phyloP scores from a whole-genome alignment of 139 green algal species.

The Chlorella vulgaris region DNA sequence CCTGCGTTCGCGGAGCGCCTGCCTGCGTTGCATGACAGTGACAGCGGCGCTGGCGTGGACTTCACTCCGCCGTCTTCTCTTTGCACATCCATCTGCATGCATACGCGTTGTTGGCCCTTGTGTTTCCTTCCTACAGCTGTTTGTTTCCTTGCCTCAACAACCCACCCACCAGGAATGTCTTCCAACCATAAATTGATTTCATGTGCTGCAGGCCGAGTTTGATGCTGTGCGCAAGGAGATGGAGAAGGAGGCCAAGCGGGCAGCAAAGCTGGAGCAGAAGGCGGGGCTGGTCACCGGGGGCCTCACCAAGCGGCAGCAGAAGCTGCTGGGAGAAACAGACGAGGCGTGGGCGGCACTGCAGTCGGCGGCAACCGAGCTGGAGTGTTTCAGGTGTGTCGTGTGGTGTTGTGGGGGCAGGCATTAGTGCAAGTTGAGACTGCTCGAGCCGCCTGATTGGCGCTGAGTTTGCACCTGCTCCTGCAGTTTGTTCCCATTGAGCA shows the following conservation, averaged over 20 bases:
- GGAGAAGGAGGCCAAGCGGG: constrained; percentile 72
- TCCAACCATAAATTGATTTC: no score
- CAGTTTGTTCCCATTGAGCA: no score
- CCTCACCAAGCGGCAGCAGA: constrained; percentile 63
- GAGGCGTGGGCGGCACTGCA: constrained; percentile 36
- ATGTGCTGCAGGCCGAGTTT: constrained; percentile 69
- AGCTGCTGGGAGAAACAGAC: constrained; percentile 42
- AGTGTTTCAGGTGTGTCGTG: constrained; percentile 24
- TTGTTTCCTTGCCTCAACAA: no score
- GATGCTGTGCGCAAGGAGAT: constrained; percentile 71
- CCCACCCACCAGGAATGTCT: no score
- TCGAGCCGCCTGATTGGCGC: neutral
- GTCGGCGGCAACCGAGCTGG: constrained; percentile 6
- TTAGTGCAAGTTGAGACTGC: neutral
- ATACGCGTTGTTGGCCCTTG: no score
- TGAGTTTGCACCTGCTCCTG: no score
- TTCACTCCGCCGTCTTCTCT: no score
- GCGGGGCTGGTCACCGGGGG: constrained; percentile 49
- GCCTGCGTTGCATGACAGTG: neutral
- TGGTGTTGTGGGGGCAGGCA: neutral
- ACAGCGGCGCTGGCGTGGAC: neutral
- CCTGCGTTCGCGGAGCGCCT: no score
- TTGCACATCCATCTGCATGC: no score
- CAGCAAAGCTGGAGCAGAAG: constrained; percentile 81
- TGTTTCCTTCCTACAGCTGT: no score